Evolutionary conservation across 2,329 filamentous ascomycete genomes (phyloP).

Genomic region (Penicillium sclerotigenum): DNA sequence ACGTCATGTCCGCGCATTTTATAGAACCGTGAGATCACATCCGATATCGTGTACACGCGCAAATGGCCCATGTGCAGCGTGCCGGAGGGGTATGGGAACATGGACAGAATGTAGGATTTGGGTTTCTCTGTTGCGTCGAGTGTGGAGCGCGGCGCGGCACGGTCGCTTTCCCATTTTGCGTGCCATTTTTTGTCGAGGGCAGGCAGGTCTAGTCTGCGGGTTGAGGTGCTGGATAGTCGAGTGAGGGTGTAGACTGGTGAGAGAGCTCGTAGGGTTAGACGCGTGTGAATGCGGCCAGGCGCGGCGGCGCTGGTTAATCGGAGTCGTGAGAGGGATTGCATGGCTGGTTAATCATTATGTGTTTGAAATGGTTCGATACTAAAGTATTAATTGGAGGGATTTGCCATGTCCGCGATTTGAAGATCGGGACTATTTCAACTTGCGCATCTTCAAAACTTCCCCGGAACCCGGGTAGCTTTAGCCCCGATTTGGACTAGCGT

Average conservation of each 20-base stretch:
- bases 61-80: constrained; percentile 82
- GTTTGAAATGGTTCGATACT: background rate
- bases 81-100: constrained; percentile 92
- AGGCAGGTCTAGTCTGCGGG: constrained; percentile 42
- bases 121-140: constrained; percentile 27
- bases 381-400: background rate
- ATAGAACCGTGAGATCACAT: constrained; percentile 75
- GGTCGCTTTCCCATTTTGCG: constrained; percentile 43
- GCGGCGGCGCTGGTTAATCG: constrained; percentile 25
- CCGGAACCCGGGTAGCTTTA: constrained; percentile 16
- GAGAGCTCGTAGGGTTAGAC: constrained; percentile 11
- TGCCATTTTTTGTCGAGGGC: constrained; percentile 56
- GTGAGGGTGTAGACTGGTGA: constrained; percentile 13
- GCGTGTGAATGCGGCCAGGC: constrained; percentile 18
- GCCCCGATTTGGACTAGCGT: constrained; percentile 24
- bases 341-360: constrained; percentile 24
- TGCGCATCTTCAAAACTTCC: constrained; percentile 21
- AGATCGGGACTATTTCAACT: background rate
- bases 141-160: background rate
- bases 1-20: constrained; percentile 71
- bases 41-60: constrained; percentile 85
- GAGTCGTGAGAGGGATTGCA: constrained; percentile 29
- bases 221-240: constrained; percentile 28
- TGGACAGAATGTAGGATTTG: constrained; percentile 71
- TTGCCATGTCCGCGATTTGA: constrained; percentile 1